Percentiles rank a stretch among this genome's conserved stretches.
These are phyloP conservation scores for Trichoderma atrobrunneum DNA, from an alignment of 2,329 filamentous ascomycete species.

Conservation along the genomic window DNA sequence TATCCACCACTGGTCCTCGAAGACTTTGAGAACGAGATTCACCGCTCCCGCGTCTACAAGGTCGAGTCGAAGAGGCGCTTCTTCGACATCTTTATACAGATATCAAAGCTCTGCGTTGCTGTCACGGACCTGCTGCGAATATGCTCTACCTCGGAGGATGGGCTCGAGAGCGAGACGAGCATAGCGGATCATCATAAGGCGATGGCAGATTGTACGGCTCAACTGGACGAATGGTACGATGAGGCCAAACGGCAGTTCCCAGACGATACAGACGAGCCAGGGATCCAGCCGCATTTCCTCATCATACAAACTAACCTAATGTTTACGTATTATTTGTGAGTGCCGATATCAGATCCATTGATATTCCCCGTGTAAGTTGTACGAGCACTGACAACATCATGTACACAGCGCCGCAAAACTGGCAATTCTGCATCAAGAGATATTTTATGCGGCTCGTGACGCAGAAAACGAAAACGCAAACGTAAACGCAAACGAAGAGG, in stretches of 20 bases:
- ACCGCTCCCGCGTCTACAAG: slow-evolving; percentile 15
- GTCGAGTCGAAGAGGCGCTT: slow-evolving; percentile 1
- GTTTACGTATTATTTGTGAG: slow-evolving; percentile 18
- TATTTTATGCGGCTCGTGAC: slow-evolving; percentile 7
- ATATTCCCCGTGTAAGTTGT: neutral
- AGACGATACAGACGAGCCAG: neutral
- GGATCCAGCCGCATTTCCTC: slow-evolving; percentile 3
- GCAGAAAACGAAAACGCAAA: neutral
- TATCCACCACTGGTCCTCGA: slow-evolving; percentile 25
- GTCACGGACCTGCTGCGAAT: neutral
- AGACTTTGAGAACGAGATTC: slow-evolving; percentile 37
- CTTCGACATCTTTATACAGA: slow-evolving; percentile 7
- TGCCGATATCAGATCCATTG: neutral
- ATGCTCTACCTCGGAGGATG: slow-evolving; percentile 5
- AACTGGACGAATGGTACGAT: slow-evolving; percentile 7
- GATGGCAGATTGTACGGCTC: neutral
- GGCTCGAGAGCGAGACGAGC: neutral
- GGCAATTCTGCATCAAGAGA: slow-evolving; percentile 7
- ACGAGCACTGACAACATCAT: neutral
- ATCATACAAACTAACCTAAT: slow-evolving; percentile 16
- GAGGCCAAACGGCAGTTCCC: slow-evolving; percentile 1
- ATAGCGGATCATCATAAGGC: neutral
- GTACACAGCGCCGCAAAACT: neutral
- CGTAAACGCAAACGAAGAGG: neutral
- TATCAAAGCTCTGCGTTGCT: slow-evolving; percentile 6